Evolutionary conservation across 345 rosid species (phyloP).

Genomic region (Carallia brachiata): DNA sequence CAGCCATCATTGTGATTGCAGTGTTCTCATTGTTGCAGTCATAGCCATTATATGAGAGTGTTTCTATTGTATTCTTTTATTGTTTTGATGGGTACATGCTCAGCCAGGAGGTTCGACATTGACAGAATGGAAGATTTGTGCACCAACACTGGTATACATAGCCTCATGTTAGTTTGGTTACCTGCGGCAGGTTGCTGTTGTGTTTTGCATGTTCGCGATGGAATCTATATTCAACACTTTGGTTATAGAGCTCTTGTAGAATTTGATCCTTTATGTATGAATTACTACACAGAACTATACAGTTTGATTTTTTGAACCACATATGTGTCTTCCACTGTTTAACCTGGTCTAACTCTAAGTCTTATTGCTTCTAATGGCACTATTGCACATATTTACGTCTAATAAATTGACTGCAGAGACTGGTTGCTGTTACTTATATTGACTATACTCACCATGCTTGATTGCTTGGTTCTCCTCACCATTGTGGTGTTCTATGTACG

Average conservation of each 20-base stretch:
- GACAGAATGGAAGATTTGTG: conserved; percentile 6
- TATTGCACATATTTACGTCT: too few species aligned
- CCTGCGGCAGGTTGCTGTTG: conserved; percentile 5
- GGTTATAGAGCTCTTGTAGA: conserved; percentile 16
- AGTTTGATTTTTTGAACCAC: neutral
- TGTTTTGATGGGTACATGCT: conserved; percentile 18
- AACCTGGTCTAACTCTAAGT: too few species aligned
- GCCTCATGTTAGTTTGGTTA: neutral
- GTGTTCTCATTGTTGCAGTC: conserved; percentile 38
- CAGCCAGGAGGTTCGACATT: conserved; percentile 12
- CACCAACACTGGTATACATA: conserved; percentile 17
- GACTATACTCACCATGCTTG: too few species aligned
- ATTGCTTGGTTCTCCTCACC: conserved; percentile 1
- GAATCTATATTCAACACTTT: neutral
- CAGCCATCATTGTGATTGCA: conserved; percentile 28
- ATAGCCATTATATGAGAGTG: conserved; percentile 21
- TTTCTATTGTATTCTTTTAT: conserved; percentile 33
- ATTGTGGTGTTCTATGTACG: conserved; percentile 35
- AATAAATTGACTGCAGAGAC: too few species aligned
- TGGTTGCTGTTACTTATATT: too few species aligned
- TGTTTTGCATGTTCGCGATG: conserved; percentile 10
- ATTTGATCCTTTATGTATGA: conserved; percentile 15
- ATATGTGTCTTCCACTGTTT: too few species aligned
- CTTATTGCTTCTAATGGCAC: neutral
- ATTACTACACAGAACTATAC: conserved; percentile 5